These are phyloP conservation scores for Trichosporon coremiiforme DNA, from an alignment of 1,284 basidiomycete species.

Conservation along the genomic window DNA sequence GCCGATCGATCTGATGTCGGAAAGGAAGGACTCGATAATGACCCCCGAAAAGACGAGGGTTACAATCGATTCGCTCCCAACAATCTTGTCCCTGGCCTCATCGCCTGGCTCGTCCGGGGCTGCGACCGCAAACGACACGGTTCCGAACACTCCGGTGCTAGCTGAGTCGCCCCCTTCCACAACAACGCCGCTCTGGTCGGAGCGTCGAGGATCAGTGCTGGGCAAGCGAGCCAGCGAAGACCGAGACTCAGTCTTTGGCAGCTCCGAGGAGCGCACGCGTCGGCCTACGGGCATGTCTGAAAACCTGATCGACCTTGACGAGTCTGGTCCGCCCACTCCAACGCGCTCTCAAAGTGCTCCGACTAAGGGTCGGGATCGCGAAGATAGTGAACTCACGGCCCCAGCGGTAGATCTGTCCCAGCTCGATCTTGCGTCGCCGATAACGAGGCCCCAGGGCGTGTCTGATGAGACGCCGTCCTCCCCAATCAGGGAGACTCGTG, in stretches of 20 bases:
- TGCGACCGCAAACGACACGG: constrained; percentile 32
- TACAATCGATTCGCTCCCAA: constrained; percentile 28
- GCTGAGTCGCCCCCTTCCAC: constrained; percentile 6
- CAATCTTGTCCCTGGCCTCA: constrained; percentile 25
- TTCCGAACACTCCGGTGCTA: constrained; percentile 22
- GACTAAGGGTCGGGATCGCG: neutral
- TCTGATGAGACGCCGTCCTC: neutral
- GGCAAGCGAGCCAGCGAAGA: constrained; percentile 52
- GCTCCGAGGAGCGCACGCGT: constrained; percentile 34
- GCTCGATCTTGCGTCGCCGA: constrained; percentile 27
- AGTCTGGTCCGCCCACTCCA: neutral
- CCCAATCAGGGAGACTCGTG: neutral
- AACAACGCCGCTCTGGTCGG: neutral
- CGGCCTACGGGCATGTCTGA: constrained; percentile 13
- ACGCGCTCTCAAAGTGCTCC: neutral
- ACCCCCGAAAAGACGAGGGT: constrained; percentile 21
- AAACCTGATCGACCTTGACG: constrained; percentile 24
- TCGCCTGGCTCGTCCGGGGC: constrained; percentile 42
- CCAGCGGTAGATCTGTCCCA: constrained; percentile 22
- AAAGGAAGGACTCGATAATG: constrained; percentile 21
- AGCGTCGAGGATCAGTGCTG: constrained; percentile 33
- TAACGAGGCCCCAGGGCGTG: neutral
- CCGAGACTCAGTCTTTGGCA: constrained; percentile 43
- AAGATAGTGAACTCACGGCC: constrained; percentile 24
- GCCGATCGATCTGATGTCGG: constrained; percentile 28